Evolutionary conservation across 805 yeast genomes (phyloP).

Genomic region (Clavispora asparagi): DNA sequence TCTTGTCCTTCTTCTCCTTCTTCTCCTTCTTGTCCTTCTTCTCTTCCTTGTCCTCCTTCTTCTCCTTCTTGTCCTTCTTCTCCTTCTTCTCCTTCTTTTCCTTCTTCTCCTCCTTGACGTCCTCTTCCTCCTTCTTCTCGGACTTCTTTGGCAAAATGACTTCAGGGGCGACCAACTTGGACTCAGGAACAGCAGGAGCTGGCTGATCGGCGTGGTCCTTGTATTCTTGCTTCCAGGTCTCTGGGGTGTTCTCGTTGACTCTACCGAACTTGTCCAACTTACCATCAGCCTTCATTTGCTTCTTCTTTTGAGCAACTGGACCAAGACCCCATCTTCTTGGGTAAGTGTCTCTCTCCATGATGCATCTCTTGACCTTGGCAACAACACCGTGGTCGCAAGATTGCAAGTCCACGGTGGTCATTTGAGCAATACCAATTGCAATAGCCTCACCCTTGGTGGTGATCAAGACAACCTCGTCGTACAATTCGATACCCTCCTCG

Average conservation of each 20-base stretch:
- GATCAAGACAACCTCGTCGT: conserved; percentile 96
- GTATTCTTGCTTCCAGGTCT: conserved; percentile 82
- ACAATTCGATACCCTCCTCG: conserved; percentile 94
- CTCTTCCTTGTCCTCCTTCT: conserved; percentile 52
- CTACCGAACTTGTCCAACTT: conserved; percentile 95
- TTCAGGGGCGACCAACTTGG: conserved; percentile 45
- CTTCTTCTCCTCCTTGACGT: conserved; percentile 22
- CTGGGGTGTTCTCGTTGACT: conserved; percentile 90
- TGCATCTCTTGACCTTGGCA: conserved; percentile 98
- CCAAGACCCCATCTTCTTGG: conserved; percentile 99
- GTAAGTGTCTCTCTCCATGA: conserved; percentile 98
- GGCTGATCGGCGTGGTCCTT: conserved; percentile 59
- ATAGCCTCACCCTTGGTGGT: conserved; percentile 99
- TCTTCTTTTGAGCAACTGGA: conserved; percentile 97
- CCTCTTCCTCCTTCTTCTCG: conserved; percentile 35
- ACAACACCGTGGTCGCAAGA: conserved; percentile 98
- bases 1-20: conserved; percentile 57
- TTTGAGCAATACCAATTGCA: conserved; percentile 97
- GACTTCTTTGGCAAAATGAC: conserved; percentile 47
- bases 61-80: conserved; percentile 30
- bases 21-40: conserved; percentile 54
- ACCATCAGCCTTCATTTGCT: conserved; percentile 95
- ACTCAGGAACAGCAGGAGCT: conserved; percentile 56
- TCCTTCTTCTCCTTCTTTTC: conserved; percentile 41
- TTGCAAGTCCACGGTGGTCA: conserved; percentile 96